Conservation (phyloP, 208 protist genomes). For the Porcisia deanei region DNA sequence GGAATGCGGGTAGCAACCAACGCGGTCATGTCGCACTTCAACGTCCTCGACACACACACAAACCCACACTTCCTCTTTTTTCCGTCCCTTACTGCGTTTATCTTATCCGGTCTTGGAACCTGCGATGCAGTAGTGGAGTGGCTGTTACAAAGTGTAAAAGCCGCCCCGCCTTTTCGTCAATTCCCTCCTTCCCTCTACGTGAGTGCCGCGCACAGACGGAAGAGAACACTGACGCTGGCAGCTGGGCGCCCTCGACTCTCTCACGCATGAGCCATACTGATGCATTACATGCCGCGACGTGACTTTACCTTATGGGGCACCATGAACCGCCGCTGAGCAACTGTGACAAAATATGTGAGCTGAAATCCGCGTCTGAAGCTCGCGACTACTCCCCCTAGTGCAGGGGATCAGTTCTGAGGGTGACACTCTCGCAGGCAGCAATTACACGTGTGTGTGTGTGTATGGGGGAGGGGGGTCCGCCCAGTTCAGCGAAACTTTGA, state of each 20-base stretch:
- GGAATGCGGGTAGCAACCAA: background rate
- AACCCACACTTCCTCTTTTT: background rate
- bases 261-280: background rate
- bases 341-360: constrained; percentile 10
- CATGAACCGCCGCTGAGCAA: constrained; percentile 18
- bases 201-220: background rate
- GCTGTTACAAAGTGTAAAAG: background rate
- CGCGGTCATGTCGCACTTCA: background rate
- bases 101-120: background rate
- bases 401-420: constrained; percentile 9
- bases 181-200: background rate
- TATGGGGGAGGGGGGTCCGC: too few relatives aligned
- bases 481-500: too few relatives aligned
- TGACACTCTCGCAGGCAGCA: constrained; percentile 12
- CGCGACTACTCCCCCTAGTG: constrained; percentile 18
- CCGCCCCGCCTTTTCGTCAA: background rate
- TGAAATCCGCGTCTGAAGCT: constrained; percentile 15
- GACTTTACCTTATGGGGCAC: constrained; percentile 16
- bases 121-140: background rate
- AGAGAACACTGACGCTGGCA: background rate
- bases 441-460: background rate
- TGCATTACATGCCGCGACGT: constrained; percentile 16
- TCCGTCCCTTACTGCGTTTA: background rate
- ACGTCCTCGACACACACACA: background rate
- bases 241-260: background rate